Evolutionary conservation across 306 rosid genomes (phyloP).

Genomic region (Datisca glomerata): DNA sequence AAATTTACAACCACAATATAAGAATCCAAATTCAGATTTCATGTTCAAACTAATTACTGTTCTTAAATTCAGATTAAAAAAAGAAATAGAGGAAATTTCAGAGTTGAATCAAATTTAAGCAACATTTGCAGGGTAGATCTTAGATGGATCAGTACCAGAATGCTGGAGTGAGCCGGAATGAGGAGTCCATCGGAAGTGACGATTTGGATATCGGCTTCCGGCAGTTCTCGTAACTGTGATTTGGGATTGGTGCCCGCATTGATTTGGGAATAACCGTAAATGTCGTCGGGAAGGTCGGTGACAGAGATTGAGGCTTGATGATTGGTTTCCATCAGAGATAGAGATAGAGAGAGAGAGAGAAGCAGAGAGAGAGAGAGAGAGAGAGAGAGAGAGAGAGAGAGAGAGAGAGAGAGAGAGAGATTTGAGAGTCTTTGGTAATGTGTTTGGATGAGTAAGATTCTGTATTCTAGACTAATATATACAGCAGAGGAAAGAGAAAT

Average conservation of each 20-base stretch:
- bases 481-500: not conserved
- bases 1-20: not conserved
- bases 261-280: constrained; percentile 8
- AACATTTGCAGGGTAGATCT: no score
- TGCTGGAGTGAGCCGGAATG: constrained; percentile 57
- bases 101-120: no score
- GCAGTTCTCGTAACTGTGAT: constrained; percentile 14
- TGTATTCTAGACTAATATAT: not conserved
- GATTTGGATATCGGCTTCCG: constrained; percentile 60
- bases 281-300: constrained; percentile 1
- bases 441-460: not conserved
- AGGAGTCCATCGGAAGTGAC: constrained; percentile 56
- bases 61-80: no score
- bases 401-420: not conserved
- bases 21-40: no score
- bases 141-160: no score
- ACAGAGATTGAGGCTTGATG: not conserved
- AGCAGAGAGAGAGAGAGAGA: not conserved
- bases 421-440: not conserved
- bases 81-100: no score
- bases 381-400: not conserved
- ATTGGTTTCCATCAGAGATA: constrained; percentile 3
- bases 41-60: no score
- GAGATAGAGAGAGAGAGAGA: not conserved
- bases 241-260: constrained; percentile 5